Evolutionary conservation across 352 stramenopile species (phyloP), one percentile per base, ranked within the genome.

Genomic region (Phytophthora quininea): DNA sequence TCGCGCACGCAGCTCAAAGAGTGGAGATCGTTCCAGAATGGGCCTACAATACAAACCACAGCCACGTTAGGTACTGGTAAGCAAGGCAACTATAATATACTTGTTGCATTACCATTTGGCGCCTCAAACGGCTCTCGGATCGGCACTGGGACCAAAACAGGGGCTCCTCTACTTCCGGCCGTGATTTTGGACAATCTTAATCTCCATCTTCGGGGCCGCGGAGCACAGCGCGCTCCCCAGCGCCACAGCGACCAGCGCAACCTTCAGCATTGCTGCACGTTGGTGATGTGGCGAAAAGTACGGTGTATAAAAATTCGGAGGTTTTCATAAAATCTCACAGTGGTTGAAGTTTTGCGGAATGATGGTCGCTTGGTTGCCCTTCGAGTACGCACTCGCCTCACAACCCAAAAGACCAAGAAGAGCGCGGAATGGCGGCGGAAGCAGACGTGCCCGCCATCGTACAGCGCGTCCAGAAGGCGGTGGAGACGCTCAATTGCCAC

Each of bases 151-250:
- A 67, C 62, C 45, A 69, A 30, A 11, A 60, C 43, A 5, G 62
- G 64, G 55, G 30, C 12, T 42, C 40, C 40, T 68, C 48, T 31
- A 53, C 19, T 55, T 67, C 63, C 1, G 58, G 46, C 0, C 56
- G 58, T 14, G 77, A 70, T 1, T 83, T 49, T 73, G 48, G 15
- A 91, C 74, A 30, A 93, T 63, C 6, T 73, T 75, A 52, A 93
- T 93, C n/a, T 77, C 66, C n/a, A 90, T 74, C 52, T 77, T 89
- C 24, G 77, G 81, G 2, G 73, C 73, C 15, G 71, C 85, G 0
- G 53, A 47, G 45, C 79, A 86, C 27, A 76, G 29, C n/a, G 62
- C 38, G 49, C 61, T 60, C 9, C 50, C 56, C 1, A 82, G 50
- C 48, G 67, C 62, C 24, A 80, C n/a, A 27, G 54, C 58, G 43